Evolutionary conservation across 768 basidiomycete genomes (phyloP).

Genomic region (Podaxis sp.): DNA sequence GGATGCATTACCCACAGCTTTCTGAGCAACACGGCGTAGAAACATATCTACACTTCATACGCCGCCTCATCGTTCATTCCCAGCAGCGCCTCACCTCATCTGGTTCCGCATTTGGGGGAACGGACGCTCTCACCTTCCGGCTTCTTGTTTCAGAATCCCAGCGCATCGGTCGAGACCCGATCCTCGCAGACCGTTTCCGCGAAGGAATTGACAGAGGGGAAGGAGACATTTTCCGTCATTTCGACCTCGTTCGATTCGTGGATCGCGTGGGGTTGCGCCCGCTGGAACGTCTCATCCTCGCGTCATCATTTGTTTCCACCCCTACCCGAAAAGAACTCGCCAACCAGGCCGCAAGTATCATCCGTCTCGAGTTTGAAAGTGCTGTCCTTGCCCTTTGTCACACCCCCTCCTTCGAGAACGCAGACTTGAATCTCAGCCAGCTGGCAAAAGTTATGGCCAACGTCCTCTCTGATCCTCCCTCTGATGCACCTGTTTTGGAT

Average conservation of each 20-base stretch:
- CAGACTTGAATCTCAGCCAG: conserved; percentile 72
- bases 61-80: conserved; percentile 89
- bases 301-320: conserved; percentile 68
- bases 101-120: conserved; percentile 68
- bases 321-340: conserved; percentile 53
- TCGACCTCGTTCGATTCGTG: conserved; percentile 79
- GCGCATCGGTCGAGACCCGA: conserved; percentile 86
- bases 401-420: conserved; percentile 79
- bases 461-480: conserved; percentile 67
- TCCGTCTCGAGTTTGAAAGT: conserved; percentile 78
- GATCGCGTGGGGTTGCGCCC: conserved; percentile 80
- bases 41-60: conserved; percentile 96
- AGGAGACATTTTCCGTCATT: conserved; percentile 78
- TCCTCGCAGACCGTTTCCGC: conserved; percentile 85
- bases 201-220: conserved; percentile 89
- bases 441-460: conserved; percentile 79
- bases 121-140: conserved; percentile 76
- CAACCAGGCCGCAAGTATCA: conserved; percentile 64
- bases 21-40: conserved; percentile 96
- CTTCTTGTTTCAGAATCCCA: conserved; percentile 86
- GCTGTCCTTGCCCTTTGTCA: conserved; percentile 75
- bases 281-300: conserved; percentile 76
- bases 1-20: conserved; percentile 52
- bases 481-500: conserved; percentile 71
- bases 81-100: conserved; percentile 65